Conservation (phyloP, 2,329 filamentous ascomycete genomes). For the Hypomyces perniciosus region DNA sequence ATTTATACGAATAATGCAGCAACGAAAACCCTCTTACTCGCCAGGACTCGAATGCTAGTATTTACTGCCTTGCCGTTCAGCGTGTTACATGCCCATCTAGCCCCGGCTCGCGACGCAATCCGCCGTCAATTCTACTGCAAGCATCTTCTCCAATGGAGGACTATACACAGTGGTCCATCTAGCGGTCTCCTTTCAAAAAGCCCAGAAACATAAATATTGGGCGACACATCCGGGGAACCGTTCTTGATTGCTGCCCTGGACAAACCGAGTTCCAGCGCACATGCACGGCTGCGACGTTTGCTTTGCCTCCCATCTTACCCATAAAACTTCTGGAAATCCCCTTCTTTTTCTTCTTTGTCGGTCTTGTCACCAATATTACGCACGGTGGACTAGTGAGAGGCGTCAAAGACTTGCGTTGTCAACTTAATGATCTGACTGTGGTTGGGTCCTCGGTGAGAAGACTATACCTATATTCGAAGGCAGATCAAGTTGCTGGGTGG, state of each 20-base stretch:
- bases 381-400: background rate
- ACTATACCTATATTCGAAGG: constrained; percentile 2
- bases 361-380: background rate
- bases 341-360: background rate
- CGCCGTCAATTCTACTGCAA: constrained; percentile 1
- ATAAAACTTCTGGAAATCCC: background rate
- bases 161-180: constrained; percentile 2
- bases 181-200: background rate
- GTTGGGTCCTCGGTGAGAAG: background rate
- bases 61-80: background rate
- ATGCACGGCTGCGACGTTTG: background rate
- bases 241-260: constrained; percentile 4
- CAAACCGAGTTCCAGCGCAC: constrained; percentile 3
- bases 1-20: too few species aligned
- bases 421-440: background rate
- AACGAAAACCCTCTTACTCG: background rate
- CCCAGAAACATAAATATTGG: background rate
- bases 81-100: background rate
- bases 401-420: background rate
- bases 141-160: constrained; percentile 7
- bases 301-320: background rate
- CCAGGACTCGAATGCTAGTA: background rate
- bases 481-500: constrained; percentile 1
- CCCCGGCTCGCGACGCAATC: constrained; percentile 1
- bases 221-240: background rate